These are phyloP conservation scores for Usnea hakonensis DNA, from an alignment of 495 filamentous ascomycete genomes.

Conservation along the genomic window DNA sequence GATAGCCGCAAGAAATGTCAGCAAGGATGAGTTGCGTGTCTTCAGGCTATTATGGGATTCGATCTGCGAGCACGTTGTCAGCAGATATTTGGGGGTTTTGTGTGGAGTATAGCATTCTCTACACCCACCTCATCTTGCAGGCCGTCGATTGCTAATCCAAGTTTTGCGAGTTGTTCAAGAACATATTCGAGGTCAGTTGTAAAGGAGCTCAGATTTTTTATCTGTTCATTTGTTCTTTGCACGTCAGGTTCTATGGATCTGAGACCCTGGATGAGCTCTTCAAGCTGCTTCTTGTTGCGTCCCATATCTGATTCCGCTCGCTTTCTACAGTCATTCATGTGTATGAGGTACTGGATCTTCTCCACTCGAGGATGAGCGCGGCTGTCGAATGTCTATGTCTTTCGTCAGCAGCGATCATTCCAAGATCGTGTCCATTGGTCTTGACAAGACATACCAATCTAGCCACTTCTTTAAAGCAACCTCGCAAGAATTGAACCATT, in stretches of 20 bases:
- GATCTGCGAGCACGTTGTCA: background rate
- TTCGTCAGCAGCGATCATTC: too few relatives aligned
- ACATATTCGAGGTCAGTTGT: background rate
- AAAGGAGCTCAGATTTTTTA: background rate
- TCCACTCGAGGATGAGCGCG: conserved; percentile 2
- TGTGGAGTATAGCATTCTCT: too few relatives aligned
- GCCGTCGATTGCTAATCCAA: background rate
- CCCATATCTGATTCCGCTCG: background rate
- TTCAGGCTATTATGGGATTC: conserved; percentile 5
- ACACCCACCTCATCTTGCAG: background rate
- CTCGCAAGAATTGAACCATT: background rate
- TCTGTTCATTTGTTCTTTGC: background rate
- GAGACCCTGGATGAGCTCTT: background rate
- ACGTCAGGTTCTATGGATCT: too few relatives aligned
- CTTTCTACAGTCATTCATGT: conserved; percentile 6
- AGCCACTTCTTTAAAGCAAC: conserved; percentile 1
- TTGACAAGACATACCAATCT: background rate
- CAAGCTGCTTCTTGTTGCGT: background rate
- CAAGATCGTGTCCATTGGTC: background rate
- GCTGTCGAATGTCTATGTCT: conserved; percentile 12
- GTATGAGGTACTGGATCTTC: conserved; percentile 10
- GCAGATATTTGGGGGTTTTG: background rate
- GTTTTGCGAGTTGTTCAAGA: too few relatives aligned
- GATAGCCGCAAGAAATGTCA: conserved; percentile 8
- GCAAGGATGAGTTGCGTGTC: conserved; percentile 5